Percentiles rank a stretch among this genome's conserved stretches.
phyloP scores from a whole-genome alignment of 805 yeast genomes.

The Grigorovia humatica region DNA sequence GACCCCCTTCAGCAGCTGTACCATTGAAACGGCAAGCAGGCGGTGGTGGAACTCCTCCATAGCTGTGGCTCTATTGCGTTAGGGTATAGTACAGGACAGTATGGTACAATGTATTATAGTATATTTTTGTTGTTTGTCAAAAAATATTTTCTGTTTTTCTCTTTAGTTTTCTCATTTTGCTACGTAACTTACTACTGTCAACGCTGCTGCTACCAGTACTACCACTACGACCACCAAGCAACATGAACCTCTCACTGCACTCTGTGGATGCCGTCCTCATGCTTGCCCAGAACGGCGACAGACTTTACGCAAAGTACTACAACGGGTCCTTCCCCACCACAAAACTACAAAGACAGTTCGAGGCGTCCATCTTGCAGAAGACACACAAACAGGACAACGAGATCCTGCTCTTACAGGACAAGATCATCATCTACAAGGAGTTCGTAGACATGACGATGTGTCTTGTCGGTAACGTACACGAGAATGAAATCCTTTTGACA shows the following conservation, averaged over 20 bases:
- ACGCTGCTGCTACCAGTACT: too few species aligned
- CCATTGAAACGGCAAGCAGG: constrained; percentile 38
- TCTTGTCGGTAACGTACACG: constrained; percentile 61
- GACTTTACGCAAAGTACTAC: constrained; percentile 81
- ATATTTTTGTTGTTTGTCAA: too few species aligned
- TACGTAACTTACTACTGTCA: too few species aligned
- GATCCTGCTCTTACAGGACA: constrained; percentile 67
- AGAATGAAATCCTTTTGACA: constrained; percentile 75
- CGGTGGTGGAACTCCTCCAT: constrained; percentile 36
- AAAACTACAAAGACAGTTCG: constrained; percentile 69
- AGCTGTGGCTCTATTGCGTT: not conserved
- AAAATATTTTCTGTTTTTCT: too few species aligned
- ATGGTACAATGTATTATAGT: too few species aligned
- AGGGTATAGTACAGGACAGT: too few species aligned
- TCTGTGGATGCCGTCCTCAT: constrained; percentile 72
- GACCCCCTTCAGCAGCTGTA: constrained; percentile 55
- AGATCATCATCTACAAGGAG: constrained; percentile 79
- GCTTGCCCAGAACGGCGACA: constrained; percentile 69
- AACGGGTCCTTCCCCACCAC: constrained; percentile 9
- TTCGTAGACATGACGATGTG: constrained; percentile 63
- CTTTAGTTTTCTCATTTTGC: too few species aligned
- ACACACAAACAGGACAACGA: constrained; percentile 77
- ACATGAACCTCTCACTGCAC: constrained; percentile 47
- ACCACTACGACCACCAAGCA: not conserved
- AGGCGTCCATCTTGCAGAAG: constrained; percentile 57